Conservation (phyloP, 305 asterid genomes). For the Plantago coronopus region DNA sequence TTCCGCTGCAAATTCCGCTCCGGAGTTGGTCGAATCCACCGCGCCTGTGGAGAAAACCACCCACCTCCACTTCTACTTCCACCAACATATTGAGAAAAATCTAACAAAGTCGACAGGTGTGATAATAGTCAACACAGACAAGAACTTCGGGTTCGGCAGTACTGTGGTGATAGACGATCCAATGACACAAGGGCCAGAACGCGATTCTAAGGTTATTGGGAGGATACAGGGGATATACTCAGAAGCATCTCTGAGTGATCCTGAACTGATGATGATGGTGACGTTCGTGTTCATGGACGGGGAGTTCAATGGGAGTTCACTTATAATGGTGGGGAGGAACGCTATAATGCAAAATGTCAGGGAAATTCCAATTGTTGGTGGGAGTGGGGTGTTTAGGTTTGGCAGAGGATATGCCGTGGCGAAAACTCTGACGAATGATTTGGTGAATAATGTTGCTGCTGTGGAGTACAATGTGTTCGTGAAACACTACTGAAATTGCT, state of each 20-base stretch:
- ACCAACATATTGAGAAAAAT: no score
- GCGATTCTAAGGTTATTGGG: slow-evolving; percentile 44
- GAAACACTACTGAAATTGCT: no score
- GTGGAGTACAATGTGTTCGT: slow-evolving; percentile 56
- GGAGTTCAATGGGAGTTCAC: slow-evolving; percentile 51
- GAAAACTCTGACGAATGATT: slow-evolving; percentile 26
- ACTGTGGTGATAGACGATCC: slow-evolving; percentile 49
- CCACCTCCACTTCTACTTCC: slow-evolving; percentile 64
- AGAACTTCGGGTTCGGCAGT: slow-evolving; percentile 33
- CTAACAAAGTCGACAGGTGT: slow-evolving; percentile 39
- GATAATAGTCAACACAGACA: slow-evolving; percentile 25
- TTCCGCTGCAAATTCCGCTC: no score
- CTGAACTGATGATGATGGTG: slow-evolving; percentile 37
- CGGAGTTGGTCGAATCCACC: no score
- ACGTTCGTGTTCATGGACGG: slow-evolving; percentile 39
- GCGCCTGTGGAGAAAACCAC: slow-evolving; percentile 28
- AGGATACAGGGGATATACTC: slow-evolving; percentile 58
- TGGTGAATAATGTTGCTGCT: slow-evolving; percentile 41
- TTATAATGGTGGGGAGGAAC: slow-evolving; percentile 52
- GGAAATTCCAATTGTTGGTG: slow-evolving; percentile 69
- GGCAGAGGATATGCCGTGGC: slow-evolving; percentile 63
- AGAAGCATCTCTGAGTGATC: slow-evolving; percentile 27
- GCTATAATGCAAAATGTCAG: slow-evolving; percentile 34
- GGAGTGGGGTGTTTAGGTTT: slow-evolving; percentile 52
- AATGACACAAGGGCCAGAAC: slow-evolving; percentile 37